phyloP scores from a whole-genome alignment of 192 early-diverging fungal genomes.

The Backusella westeae region DNA sequence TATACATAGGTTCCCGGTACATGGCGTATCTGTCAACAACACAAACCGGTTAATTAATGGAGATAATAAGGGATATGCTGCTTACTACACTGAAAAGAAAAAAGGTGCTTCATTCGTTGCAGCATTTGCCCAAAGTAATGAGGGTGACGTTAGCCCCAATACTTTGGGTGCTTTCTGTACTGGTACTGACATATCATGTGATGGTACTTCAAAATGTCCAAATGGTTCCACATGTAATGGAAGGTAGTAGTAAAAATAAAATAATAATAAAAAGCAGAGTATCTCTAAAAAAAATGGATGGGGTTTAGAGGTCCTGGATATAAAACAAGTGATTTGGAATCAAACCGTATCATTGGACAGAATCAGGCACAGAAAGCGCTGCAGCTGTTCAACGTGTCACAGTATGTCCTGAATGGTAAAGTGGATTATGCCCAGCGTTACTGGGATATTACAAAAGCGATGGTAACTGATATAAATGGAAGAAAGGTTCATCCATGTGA shows the following conservation, averaged over 20 bases:
- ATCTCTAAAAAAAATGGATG: not conserved
- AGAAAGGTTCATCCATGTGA: slow-evolving; percentile 9
- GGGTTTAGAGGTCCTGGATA: slow-evolving; percentile 29
- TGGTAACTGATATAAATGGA: slow-evolving; percentile 7
- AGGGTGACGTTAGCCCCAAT: slow-evolving; percentile 34
- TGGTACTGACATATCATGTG: slow-evolving; percentile 33
- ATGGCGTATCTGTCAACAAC: slow-evolving; percentile 31
- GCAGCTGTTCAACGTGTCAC: not conserved
- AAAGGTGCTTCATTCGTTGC: slow-evolving; percentile 24
- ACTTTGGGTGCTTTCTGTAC: slow-evolving; percentile 33
- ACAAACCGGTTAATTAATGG: slow-evolving; percentile 31
- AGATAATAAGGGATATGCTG: slow-evolving; percentile 37
- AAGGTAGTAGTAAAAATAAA: slow-evolving; percentile 10
- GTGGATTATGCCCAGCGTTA: slow-evolving; percentile 23
- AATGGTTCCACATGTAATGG: slow-evolving; percentile 20
- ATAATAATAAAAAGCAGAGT: not conserved
- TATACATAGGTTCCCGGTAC: slow-evolving; percentile 30
- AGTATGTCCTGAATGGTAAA: slow-evolving; percentile 3
- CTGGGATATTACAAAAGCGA: slow-evolving; percentile 26
- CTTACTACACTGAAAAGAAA: slow-evolving; percentile 23
- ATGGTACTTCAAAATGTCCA: slow-evolving; percentile 11
- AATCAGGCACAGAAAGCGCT: slow-evolving; percentile 32
- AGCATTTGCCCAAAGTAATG: slow-evolving; percentile 33
- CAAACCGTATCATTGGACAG: slow-evolving; percentile 35
- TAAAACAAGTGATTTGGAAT: slow-evolving; percentile 20